phyloP scores from a whole-genome alignment of 164 flowering plant genomes.

The Annona cherimola region DNA sequence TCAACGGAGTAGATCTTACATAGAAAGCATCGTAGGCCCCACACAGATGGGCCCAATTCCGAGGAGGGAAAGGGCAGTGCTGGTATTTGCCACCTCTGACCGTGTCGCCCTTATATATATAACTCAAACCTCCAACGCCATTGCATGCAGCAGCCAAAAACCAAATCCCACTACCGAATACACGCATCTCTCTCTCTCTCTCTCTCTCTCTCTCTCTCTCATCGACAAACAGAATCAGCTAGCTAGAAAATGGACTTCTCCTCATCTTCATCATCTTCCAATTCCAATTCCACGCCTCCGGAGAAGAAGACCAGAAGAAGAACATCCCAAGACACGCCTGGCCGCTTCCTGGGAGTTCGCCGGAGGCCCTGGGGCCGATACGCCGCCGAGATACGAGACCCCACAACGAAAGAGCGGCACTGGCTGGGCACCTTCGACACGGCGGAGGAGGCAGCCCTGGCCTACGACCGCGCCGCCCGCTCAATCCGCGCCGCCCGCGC shows the following conservation, averaged over 20 bases:
- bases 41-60: background rate
- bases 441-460: conserved; percentile 51
- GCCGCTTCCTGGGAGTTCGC: conserved; percentile 31
- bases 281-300: conserved; percentile 10
- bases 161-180: background rate
- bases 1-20: background rate
- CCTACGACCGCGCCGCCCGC: conserved; percentile 46
- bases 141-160: conserved; percentile 12
- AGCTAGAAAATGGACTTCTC: background rate
- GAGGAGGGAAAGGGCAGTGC: background rate
- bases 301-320: conserved; percentile 25
- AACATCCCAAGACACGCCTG: conserved; percentile 14
- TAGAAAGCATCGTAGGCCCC: background rate
- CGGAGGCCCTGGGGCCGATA: conserved; percentile 52
- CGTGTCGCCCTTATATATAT: conserved; percentile 7
- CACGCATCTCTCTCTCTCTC: background rate
- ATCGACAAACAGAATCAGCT: background rate
- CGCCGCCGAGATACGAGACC: conserved; percentile 53
- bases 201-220: background rate
- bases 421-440: conserved; percentile 58
- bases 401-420: conserved; percentile 42
- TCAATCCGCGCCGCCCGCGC: conserved; percentile 44
- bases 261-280: conserved; percentile 24
- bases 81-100: conserved; percentile 1
- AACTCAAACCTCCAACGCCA: background rate